Percentiles rank a stretch among this genome's conserved stretches.
Conservation (phyloP, 495 filamentous ascomycete genomes). For the Hypoxylon subgilvum region DNA sequence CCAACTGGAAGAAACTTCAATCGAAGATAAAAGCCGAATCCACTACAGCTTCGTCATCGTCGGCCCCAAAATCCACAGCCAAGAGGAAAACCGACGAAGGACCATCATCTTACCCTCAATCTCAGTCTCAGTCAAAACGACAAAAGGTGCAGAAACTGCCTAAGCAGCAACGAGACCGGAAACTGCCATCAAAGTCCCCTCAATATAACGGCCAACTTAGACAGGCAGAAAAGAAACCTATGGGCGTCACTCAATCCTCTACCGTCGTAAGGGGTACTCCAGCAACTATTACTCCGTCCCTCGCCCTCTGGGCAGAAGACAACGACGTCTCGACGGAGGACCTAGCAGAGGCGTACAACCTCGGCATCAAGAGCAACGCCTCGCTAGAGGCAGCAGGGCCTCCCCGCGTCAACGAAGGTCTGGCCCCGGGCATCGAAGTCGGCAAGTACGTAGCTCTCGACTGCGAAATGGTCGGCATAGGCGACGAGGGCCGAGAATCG, state of each 20-base stretch:
- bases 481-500: constrained; percentile 69
- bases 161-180: constrained; percentile 6
- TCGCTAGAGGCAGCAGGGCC: constrained; percentile 12
- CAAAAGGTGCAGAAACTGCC: constrained; percentile 14
- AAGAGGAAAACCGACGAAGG: constrained; percentile 41
- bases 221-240: constrained; percentile 16
- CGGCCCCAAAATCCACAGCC: constrained; percentile 4
- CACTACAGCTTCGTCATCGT: constrained; percentile 40
- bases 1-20: constrained; percentile 81
- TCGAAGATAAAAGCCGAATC: constrained; percentile 63
- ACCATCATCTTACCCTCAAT: constrained; percentile 22
- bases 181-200: constrained; percentile 38
- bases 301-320: constrained; percentile 56
- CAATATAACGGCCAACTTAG: constrained; percentile 40
- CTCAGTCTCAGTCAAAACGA: constrained; percentile 18
- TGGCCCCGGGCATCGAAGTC: constrained; percentile 56
- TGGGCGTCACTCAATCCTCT: constrained; percentile 50
- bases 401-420: constrained; percentile 57
- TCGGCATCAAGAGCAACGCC: constrained; percentile 46
- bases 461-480: constrained; percentile 97
- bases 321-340: constrained; percentile 68
- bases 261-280: constrained; percentile 37
- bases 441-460: constrained; percentile 93
- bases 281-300: constrained; percentile 44
- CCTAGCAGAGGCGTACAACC: constrained; percentile 64